Conservation (phyloP, 306 rosid genomes). For the Dalbergia oliveri region DNA sequence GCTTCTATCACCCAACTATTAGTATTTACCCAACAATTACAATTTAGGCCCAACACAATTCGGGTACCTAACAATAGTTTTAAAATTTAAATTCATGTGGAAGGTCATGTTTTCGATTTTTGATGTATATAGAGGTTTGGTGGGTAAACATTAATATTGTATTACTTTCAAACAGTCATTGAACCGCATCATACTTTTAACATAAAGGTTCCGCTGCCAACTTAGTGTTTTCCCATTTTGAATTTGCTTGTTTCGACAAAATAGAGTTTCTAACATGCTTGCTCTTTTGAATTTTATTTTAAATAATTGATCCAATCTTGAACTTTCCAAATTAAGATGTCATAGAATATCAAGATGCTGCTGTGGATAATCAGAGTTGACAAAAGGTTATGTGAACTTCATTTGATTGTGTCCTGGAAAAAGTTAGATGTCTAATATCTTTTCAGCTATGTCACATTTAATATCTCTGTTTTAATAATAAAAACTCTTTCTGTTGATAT, state of each 20-base stretch:
- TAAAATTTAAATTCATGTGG: neutral
- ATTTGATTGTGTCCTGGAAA: conserved; percentile 14
- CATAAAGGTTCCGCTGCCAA: neutral
- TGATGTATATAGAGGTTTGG: neutral
- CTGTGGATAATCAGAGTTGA: neutral
- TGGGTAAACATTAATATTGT: neutral
- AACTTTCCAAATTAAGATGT: conserved; percentile 17
- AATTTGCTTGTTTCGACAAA: conserved; percentile 21
- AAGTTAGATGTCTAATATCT: neutral
- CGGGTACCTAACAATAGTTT: too few relatives aligned
- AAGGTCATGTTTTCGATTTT: neutral
- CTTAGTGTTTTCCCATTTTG: neutral
- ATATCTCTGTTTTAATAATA: conserved; percentile 5
- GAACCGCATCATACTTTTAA: neutral
- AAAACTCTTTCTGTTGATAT: conserved; percentile 20
- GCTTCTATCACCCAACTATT: too few relatives aligned
- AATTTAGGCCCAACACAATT: too few relatives aligned
- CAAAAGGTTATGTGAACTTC: neutral
- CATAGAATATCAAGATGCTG: conserved; percentile 1
- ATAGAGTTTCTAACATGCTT: neutral
- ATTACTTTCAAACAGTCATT: conserved; percentile 24
- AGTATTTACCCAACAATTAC: too few relatives aligned
- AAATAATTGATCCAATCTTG: neutral
- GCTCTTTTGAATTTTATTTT: neutral
- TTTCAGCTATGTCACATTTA: neutral